Evolutionary conservation across 305 asterid genomes (phyloP), one percentile per base, ranked within the genome.

Genomic region (Rubia peregrina): DNA sequence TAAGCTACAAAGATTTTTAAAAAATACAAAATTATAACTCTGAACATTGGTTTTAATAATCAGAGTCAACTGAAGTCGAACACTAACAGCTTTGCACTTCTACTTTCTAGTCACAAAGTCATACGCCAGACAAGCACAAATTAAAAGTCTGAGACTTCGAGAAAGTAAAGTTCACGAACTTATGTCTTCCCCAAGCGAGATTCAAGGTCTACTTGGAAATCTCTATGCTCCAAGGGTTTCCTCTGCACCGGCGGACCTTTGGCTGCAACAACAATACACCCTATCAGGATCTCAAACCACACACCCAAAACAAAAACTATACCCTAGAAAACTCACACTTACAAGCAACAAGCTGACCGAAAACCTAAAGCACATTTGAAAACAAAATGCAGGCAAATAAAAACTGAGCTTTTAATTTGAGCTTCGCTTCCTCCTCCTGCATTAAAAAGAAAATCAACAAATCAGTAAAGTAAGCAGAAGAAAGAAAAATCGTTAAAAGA

Each of bases 141-240:
- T 4, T 16, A 6, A 69, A 16, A 36, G 11, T 33, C 33, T 56
- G 38, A 53, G 72, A 17, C 8, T 24, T 43, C 5, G 24, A 4
- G 30, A 43, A 7, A 10, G 68, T 48, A 48, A 14, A 14, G 56
- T 49, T 51, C 12, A 65, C 78, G 44, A 69, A 90, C 98, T 97
- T 94, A 97, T 14, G 97, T 94, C 84, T 94, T 94, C 68, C 98
- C 98, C 84, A 94, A 71, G 19, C 98, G 96, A 53, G 98, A 94
- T 77, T 94, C 97, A 14, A 94, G 98, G 84, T 94, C 96, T 72
- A 94, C 98, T 82, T 94, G 92, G 79, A 84, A 94, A 86, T 94
- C 98, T 79, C 97, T 89, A 70, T 88, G 98, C 85, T 94, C 91
- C 85, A 94, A 86, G 11, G 98, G 97, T 75, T 91, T 89, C 84